Base-by-base conservation (phyloP, 139 green algal genomes). In the Picochlorum sp. region DNA sequence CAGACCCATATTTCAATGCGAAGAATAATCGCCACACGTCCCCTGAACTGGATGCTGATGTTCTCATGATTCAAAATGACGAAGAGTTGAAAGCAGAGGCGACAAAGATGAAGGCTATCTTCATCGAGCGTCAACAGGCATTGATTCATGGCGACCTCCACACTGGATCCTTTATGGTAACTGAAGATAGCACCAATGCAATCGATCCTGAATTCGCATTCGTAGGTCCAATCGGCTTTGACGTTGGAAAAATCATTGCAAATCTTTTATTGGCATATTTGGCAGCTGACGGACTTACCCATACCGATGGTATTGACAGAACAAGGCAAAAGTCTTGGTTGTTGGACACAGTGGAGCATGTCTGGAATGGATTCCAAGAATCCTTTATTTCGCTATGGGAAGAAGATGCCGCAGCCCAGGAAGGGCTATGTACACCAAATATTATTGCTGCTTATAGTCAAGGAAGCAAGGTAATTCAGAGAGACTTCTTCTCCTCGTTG, bases 201-300 rank as follows among this genome's bases (percentile, higher is more conserved):
- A 95, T 97, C 43, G 90, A 97, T 72, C 77, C 87, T 3, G 92
- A 99, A 85, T 99, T 99, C 81, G 89, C 86, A 2, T 95, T 86
- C 72, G 85, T 85, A 50, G 92, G 92, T 0, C 93, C 93, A 50
- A 94, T 98, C 35, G 91, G 77, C 3, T 99, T 99, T 70, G 93
- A 99, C 60, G 71, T 96, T 7, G 90, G 77, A 62, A 96, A 96
- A 76, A 84, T 97, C 67, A 64, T 98, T 7, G 84, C 68, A 22
- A 93, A 99, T 65, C 65, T 98, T 52, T 72, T 98, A 29, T 72
- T 99, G 30, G 63, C 77, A 12, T 95, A 84, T 72, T 96, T 96
- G 59, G 81, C 87, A 1, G 37, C 73, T 4, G 49, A 55, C 22
- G 65, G 22, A 13, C 24, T 24, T 31, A 24, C 12, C 5, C 39